Percentiles rank a stretch among this genome's conserved stretches.
Evolutionary conservation across 2,329 filamentous ascomycete genomes (phyloP).

Genomic region (Exophiala sideris): DNA sequence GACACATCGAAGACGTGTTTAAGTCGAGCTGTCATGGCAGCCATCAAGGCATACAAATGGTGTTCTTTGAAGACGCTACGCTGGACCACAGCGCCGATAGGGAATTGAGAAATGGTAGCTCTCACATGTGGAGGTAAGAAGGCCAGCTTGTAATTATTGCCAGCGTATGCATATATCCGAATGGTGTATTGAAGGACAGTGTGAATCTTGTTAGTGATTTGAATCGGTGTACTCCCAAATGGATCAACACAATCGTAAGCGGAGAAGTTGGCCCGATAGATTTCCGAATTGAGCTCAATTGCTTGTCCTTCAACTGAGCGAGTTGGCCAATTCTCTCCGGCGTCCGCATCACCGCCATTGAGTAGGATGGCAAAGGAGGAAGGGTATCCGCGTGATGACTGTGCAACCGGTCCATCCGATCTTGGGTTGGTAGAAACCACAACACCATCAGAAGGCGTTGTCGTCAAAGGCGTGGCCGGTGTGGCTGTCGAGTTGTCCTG

Average conservation of each 20-base stretch:
- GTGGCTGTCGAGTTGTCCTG: constrained; percentile 1
- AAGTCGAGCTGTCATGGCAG: constrained; percentile 19
- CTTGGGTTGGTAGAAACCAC: not conserved
- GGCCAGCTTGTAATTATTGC: constrained; percentile 25
- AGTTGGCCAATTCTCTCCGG: not conserved
- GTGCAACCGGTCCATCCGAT: not conserved
- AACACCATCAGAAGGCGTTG: not conserved
- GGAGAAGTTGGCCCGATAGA: constrained; percentile 19
- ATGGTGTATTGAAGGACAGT: constrained; percentile 18
- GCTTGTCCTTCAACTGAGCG: constrained; percentile 9
- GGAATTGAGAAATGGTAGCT: constrained; percentile 21
- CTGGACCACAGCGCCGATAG: constrained; percentile 20
- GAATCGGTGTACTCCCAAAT: constrained; percentile 16
- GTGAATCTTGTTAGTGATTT: constrained; percentile 20
- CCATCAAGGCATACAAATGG: constrained; percentile 23
- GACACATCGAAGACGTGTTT: constrained; percentile 16
- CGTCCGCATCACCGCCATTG: not conserved
- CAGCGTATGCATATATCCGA: constrained; percentile 20
- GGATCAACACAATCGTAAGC: constrained; percentile 23
- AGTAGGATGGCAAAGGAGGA: not conserved
- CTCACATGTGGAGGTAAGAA: constrained; percentile 20
- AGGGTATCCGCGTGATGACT: not conserved
- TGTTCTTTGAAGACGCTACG: constrained; percentile 22
- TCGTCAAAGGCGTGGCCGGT: constrained; percentile 1
- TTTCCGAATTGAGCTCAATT: constrained; percentile 10